phyloP scores from a whole-genome alignment of 305 asterid species.

The Plantago coronopus region DNA sequence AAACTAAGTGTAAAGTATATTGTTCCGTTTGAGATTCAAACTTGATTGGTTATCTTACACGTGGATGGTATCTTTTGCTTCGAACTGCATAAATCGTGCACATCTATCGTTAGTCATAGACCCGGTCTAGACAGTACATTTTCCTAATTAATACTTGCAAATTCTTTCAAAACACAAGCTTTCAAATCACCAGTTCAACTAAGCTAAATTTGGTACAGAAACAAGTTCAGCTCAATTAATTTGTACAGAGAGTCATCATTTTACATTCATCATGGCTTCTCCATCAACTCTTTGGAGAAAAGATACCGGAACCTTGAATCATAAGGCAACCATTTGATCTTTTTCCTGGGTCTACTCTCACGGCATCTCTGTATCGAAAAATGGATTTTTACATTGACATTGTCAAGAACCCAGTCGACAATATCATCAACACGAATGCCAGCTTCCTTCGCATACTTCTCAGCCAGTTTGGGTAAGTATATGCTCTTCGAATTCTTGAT shows the following conservation, averaged over 20 bases:
- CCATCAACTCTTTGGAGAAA: constrained; percentile 41
- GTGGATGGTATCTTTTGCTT: neutral
- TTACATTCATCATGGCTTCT: constrained; percentile 48
- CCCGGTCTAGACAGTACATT: too few species aligned
- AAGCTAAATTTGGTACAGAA: neutral
- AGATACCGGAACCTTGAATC: constrained; percentile 50
- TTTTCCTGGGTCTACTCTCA: constrained; percentile 29
- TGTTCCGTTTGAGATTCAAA: neutral
- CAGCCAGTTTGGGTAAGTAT: constrained; percentile 41
- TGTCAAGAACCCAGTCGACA: constrained; percentile 42
- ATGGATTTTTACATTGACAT: constrained; percentile 41
- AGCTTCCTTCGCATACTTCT: constrained; percentile 52
- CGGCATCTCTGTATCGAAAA: constrained; percentile 43
- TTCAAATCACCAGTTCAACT: neutral
- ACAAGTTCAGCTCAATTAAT: neutral
- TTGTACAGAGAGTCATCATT: neutral
- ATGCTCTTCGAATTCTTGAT: constrained; percentile 46
- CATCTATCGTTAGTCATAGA: too few species aligned
- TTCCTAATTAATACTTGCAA: too few species aligned
- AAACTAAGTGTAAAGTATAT: neutral
- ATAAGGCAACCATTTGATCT: constrained; percentile 51
- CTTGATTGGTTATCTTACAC: neutral
- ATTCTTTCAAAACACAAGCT: too few species aligned
- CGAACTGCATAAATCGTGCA: neutral
- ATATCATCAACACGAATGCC: constrained; percentile 35